Percentiles rank a stretch among this genome's conserved stretches.
Conservation (phyloP, 192 early-diverging fungal species). For the Phycomyces blakesleeanus region DNA sequence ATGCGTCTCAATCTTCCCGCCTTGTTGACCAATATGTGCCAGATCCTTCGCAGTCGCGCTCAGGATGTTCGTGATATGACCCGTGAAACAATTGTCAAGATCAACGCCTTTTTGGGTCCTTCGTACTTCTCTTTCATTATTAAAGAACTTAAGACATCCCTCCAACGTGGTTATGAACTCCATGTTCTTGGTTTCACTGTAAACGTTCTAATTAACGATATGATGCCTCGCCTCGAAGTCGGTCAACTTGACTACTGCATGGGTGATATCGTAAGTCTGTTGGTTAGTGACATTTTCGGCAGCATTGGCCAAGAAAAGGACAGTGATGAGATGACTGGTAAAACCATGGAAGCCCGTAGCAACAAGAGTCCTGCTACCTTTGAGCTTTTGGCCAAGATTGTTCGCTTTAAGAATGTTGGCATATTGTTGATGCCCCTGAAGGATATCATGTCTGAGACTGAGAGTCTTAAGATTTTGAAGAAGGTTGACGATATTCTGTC, state of each 20-base stretch:
- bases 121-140: conserved; percentile 85
- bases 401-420: conserved; percentile 64
- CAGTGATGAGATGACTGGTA: conserved; percentile 81
- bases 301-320: conserved; percentile 85
- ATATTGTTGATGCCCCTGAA: conserved; percentile 81
- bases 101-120: conserved; percentile 78
- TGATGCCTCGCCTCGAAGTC: conserved; percentile 52
- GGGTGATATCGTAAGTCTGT: conserved; percentile 62
- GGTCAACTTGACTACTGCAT: conserved; percentile 82
- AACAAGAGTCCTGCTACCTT: conserved; percentile 84
- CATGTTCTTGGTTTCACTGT: conserved; percentile 96
- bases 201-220: conserved; percentile 73
- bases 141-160: conserved; percentile 71
- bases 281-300: conserved; percentile 93
- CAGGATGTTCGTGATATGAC: conserved; percentile 84
- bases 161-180: conserved; percentile 83
- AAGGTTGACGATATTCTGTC: conserved; percentile 81
- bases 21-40: conserved; percentile 82
- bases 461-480: conserved; percentile 66
- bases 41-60: conserved; percentile 76
- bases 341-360: conserved; percentile 87
- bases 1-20: conserved; percentile 81
- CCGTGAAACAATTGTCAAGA: conserved; percentile 84
- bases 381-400: conserved; percentile 72
- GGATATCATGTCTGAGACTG: conserved; percentile 81